These are phyloP conservation scores for Dentipellis sp. DNA, from an alignment of 768 basidiomycete genomes.

Conservation along the genomic window DNA sequence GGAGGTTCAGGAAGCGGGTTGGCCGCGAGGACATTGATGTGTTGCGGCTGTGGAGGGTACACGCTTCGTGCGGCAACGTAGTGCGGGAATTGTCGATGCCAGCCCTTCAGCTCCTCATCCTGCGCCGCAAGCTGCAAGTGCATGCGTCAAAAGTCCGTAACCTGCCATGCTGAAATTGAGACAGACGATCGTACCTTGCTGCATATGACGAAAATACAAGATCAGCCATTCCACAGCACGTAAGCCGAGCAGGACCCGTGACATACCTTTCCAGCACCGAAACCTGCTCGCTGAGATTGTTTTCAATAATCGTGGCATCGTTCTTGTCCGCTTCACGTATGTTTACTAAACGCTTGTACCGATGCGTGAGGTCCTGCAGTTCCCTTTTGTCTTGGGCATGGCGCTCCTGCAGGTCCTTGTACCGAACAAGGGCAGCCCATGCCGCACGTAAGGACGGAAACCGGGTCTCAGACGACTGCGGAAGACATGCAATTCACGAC, in stretches of 20 bases:
- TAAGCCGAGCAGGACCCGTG: neutral
- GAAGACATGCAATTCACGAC: neutral
- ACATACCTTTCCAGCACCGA: neutral
- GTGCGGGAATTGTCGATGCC: neutral
- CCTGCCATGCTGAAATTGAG: neutral
- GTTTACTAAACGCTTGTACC: neutral
- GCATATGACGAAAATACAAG: neutral
- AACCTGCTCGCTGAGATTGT: neutral
- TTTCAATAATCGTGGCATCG: neutral
- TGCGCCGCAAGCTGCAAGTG: neutral
- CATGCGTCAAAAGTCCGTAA: neutral
- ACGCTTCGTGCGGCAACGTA: too few species aligned
- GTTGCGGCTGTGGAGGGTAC: too few species aligned
- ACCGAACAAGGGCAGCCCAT: neutral
- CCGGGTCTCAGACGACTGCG: neutral
- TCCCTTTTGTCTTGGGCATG: neutral
- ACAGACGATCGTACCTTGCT: neutral
- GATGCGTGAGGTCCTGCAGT: neutral
- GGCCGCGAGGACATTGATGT: too few species aligned
- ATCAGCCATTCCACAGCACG: neutral
- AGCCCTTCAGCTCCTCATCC: neutral
- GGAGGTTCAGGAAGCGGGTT: too few species aligned
- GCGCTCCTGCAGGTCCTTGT: neutral
- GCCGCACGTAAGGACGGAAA: neutral
- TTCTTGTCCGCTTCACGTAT: neutral